phyloP scores from a whole-genome alignment of 805 yeast genomes.

The Kluyveromyces starmeri region DNA sequence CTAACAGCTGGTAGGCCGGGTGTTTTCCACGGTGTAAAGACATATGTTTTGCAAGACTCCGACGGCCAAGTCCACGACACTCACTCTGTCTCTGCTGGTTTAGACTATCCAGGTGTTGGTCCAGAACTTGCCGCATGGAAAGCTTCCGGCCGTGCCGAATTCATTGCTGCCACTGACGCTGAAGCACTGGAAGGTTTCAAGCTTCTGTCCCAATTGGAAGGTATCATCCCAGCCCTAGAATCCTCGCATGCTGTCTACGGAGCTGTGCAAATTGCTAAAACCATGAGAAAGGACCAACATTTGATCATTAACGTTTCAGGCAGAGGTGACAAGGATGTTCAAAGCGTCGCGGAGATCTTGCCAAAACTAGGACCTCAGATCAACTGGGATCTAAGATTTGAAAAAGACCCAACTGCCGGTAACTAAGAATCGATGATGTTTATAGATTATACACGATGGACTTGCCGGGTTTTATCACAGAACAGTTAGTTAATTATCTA shows the following conservation, averaged over 20 bases:
- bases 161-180: conserved; percentile 90
- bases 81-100: conserved; percentile 96
- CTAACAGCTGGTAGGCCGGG: conserved; percentile 93
- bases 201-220: conserved; percentile 83
- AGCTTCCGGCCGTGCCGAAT: conserved; percentile 83
- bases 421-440: too few species aligned
- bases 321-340: conserved; percentile 98
- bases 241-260: conserved; percentile 95
- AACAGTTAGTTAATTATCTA: too few species aligned
- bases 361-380: conserved; percentile 86
- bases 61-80: conserved; percentile 98
- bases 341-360: conserved; percentile 89
- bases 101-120: conserved; percentile 99
- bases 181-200: conserved; percentile 89
- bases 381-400: conserved; percentile 94
- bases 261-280: conserved; percentile 81
- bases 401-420: conserved; percentile 30
- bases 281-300: conserved; percentile 67
- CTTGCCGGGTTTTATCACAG: too few species aligned
- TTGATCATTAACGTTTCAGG: conserved; percentile 89
- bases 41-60: conserved; percentile 79
- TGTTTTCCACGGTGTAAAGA: conserved; percentile 95
- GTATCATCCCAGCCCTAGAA: conserved; percentile 97
- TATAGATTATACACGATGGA: too few species aligned
- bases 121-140: conserved; percentile 97